Evolutionary conservation across 2,329 filamentous ascomycete species (phyloP).

Genomic region (Hypomyces perniciosus): DNA sequence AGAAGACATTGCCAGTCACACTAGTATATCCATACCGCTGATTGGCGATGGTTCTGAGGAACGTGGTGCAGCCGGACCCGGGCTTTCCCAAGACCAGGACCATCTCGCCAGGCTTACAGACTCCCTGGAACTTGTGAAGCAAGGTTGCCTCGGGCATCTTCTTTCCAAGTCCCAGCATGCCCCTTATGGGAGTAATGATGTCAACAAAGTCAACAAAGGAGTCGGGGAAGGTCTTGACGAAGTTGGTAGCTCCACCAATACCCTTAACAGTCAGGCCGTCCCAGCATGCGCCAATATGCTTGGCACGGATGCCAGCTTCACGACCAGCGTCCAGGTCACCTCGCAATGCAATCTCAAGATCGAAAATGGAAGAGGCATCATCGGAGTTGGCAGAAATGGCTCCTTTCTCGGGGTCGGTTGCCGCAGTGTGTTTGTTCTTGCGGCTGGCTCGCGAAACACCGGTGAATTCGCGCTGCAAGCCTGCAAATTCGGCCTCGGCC

Average conservation of each 20-base stretch:
- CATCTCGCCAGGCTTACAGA: conserved; percentile 81
- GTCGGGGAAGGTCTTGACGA: conserved; percentile 68
- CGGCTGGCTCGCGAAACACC: conserved; percentile 48
- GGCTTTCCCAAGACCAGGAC: conserved; percentile 74
- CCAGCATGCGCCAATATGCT: conserved; percentile 77
- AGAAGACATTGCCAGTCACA: conserved; percentile 64
- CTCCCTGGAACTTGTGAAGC: conserved; percentile 63
- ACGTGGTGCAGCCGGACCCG: conserved; percentile 65
- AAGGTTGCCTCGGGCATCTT: conserved; percentile 69
- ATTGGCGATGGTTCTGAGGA: conserved; percentile 63
- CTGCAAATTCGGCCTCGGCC: conserved; percentile 64
- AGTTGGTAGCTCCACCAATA: conserved; percentile 67
- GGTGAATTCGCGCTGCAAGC: conserved; percentile 58
- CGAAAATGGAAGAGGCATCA: conserved; percentile 51
- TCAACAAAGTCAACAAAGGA: conserved; percentile 74
- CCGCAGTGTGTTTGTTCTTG: conserved; percentile 19
- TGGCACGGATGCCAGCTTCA: conserved; percentile 72
- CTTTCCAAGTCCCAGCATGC: conserved; percentile 57
- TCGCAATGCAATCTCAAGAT: conserved; percentile 68
- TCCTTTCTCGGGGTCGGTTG: conserved; percentile 55
- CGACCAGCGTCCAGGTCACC: conserved; percentile 66
- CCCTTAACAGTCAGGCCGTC: conserved; percentile 70
- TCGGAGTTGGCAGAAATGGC: conserved; percentile 34
- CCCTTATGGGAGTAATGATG: conserved; percentile 57
- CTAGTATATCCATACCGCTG: conserved; percentile 53